Evolutionary conservation across 176 grass and related monocot species (phyloP).

Genomic region (Carex kokanica): DNA sequence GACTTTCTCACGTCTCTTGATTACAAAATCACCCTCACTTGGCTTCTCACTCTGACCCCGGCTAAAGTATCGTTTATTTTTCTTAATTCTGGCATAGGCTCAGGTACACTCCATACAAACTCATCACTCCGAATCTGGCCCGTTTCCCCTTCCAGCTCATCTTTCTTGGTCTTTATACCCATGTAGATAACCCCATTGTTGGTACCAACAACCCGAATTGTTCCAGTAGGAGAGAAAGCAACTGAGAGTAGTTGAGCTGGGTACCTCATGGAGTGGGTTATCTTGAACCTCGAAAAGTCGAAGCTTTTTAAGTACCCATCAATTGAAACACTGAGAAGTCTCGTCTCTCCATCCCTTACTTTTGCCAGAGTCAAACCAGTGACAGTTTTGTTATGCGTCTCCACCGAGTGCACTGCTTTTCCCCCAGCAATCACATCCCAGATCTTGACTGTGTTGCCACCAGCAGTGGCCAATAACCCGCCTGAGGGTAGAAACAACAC

Average conservation of each 20-base stretch:
- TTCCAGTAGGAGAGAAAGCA: slow-evolving; percentile 67
- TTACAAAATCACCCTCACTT: slow-evolving; percentile 54
- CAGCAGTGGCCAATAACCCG: slow-evolving; percentile 68
- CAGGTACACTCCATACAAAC: slow-evolving; percentile 39
- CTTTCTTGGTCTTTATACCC: slow-evolving; percentile 48
- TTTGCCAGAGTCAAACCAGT: slow-evolving; percentile 49
- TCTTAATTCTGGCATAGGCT: slow-evolving; percentile 36
- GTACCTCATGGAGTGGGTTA: slow-evolving; percentile 69
- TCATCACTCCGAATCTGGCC: slow-evolving; percentile 22
- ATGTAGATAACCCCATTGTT: slow-evolving; percentile 66
- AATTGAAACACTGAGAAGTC: slow-evolving; percentile 76
- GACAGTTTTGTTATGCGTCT: slow-evolving; percentile 90
- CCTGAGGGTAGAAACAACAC: slow-evolving; percentile 82
- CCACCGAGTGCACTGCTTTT: slow-evolving; percentile 56
- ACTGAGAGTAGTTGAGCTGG: slow-evolving; percentile 64
- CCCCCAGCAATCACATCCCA: slow-evolving; percentile 90
- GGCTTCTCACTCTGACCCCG: slow-evolving; percentile 71
- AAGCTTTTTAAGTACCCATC: slow-evolving; percentile 96
- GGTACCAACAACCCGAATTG: slow-evolving; percentile 58
- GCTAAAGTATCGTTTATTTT: slow-evolving; percentile 56
- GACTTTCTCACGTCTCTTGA: slow-evolving; percentile 52
- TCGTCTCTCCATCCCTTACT: slow-evolving; percentile 43
- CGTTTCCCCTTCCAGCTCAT: slow-evolving; percentile 29
- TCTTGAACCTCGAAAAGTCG: slow-evolving; percentile 71
- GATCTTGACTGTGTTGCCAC: slow-evolving; percentile 76